Conservation (phyloP, 2,329 filamentous ascomycete genomes). For the Torrubiellomyces zombiae region DNA sequence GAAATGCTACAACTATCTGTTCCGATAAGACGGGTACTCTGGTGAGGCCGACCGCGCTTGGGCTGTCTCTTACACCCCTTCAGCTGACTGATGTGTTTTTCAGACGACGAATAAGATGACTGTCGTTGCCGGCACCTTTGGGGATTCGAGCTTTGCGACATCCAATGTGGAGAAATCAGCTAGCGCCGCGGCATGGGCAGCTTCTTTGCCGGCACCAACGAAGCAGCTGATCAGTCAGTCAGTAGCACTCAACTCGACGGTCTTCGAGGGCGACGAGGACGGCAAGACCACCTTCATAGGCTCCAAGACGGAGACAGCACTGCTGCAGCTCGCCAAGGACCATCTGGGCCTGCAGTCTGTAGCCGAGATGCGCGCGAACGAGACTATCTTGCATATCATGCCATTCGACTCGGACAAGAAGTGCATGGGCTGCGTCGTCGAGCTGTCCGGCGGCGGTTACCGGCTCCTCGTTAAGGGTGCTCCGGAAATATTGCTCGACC, state of each 20-base stretch:
- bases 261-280: slow-evolving; percentile 30
- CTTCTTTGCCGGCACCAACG: slow-evolving; percentile 8
- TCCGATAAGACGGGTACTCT: slow-evolving; percentile 38
- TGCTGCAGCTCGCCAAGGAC: slow-evolving; percentile 29
- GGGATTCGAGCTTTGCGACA: slow-evolving; percentile 7
- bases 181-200: slow-evolving; percentile 1
- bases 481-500: slow-evolving; percentile 32
- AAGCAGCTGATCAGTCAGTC: slow-evolving; percentile 23
- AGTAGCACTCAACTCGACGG: slow-evolving; percentile 37
- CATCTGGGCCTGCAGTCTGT: slow-evolving; percentile 30
- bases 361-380: slow-evolving; percentile 25
- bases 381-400: slow-evolving; percentile 27
- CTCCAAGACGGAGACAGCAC: slow-evolving; percentile 37
- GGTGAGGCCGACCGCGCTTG: slow-evolving; percentile 2
- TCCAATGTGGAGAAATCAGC: slow-evolving; percentile 1
- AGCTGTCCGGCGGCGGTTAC: slow-evolving; percentile 22
- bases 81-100: not conserved
- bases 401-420: slow-evolving; percentile 36
- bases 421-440: slow-evolving; percentile 36
- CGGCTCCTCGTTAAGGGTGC: slow-evolving; percentile 37
- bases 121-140: slow-evolving; percentile 9
- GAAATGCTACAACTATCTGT: slow-evolving; percentile 58
- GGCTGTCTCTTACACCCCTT: no score
- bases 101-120: slow-evolving; percentile 14
- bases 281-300: slow-evolving; percentile 28